Evolutionary conservation across 257 asterid species (phyloP).

Genomic region (Petunia axillaris): DNA sequence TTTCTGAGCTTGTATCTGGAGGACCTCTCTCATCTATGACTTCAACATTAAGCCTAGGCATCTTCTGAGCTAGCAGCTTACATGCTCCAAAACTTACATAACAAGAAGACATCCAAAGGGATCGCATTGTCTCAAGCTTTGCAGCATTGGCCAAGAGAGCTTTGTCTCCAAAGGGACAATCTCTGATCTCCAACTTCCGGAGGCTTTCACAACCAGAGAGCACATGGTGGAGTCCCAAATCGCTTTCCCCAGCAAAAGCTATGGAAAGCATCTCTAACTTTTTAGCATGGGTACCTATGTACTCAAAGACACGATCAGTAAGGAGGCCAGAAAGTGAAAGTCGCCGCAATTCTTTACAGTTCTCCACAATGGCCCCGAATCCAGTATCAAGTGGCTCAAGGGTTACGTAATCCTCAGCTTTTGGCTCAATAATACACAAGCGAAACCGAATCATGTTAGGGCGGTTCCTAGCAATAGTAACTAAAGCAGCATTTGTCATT

Average conservation of each 20-base stretch:
- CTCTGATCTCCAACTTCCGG: slow-evolving; percentile 90
- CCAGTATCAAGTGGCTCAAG: slow-evolving; percentile 81
- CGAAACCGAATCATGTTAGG: slow-evolving; percentile 82
- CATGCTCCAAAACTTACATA: slow-evolving; percentile 89
- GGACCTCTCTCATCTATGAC: slow-evolving; percentile 92
- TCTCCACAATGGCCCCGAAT: slow-evolving; percentile 90
- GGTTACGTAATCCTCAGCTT: slow-evolving; percentile 73
- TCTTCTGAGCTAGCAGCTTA: slow-evolving; percentile 76
- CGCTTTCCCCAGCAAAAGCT: slow-evolving; percentile 97
- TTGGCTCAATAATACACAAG: slow-evolving; percentile 84
- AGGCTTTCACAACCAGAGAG: slow-evolving; percentile 90
- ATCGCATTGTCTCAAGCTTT: slow-evolving; percentile 99
- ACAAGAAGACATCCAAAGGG: slow-evolving; percentile 99
- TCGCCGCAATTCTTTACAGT: slow-evolving; percentile 77
- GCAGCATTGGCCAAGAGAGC: slow-evolving; percentile 94
- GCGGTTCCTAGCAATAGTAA: slow-evolving; percentile 71
- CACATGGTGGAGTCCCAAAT: slow-evolving; percentile 83
- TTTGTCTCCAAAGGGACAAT: slow-evolving; percentile 95
- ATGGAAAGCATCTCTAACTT: slow-evolving; percentile 93
- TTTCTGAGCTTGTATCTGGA: slow-evolving; percentile 73
- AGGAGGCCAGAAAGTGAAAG: slow-evolving; percentile 90
- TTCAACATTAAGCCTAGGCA: slow-evolving; percentile 86
- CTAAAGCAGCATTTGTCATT: slow-evolving; percentile 92
- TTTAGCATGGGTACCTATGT: slow-evolving; percentile 82
- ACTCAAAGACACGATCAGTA: slow-evolving; percentile 73